Conservation (phyloP, 1,284 basidiomycete genomes). For the Trichosporon asahii region DNA sequence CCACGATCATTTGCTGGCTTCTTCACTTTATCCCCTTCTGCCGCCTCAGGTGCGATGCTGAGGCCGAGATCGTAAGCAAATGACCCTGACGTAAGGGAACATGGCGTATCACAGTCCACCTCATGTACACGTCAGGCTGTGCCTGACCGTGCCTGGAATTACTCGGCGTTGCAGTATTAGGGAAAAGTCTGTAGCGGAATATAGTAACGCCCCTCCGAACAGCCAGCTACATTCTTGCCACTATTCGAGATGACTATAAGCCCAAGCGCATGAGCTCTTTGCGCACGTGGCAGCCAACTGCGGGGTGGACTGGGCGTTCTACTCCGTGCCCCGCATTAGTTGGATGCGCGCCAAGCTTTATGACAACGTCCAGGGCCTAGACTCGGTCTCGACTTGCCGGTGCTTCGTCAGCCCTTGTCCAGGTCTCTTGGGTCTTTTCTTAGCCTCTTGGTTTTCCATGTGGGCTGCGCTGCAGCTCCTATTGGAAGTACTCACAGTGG, state of each 20-base stretch:
- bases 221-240: too few relatives aligned
- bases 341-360: not conserved
- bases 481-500: not conserved
- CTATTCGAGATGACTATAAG: too few relatives aligned
- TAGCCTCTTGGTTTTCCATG: constrained; percentile 6
- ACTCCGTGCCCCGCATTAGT: not conserved
- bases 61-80: constrained; percentile 86
- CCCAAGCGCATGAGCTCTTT: too few relatives aligned
- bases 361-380: constrained; percentile 1
- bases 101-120: too few relatives aligned
- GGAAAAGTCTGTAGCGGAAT: too few relatives aligned
- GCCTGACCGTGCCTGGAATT: too few relatives aligned
- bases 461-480: not conserved
- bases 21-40: constrained; percentile 90
- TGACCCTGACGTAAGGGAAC: too few relatives aligned
- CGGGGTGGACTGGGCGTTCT: not conserved
- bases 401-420: constrained; percentile 1
- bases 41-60: constrained; percentile 72
- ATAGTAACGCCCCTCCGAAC: too few relatives aligned
- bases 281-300: not conserved
- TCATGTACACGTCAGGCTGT: too few relatives aligned
- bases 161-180: too few relatives aligned
- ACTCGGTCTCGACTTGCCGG: constrained; percentile 2
- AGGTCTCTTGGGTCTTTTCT: not conserved
- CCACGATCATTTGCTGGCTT: constrained; percentile 81